Percentiles rank a stretch among this genome's conserved stretches.
These are phyloP conservation scores for Aphanomyces astaci DNA, from an alignment of 352 stramenopile species.

Conservation along the genomic window DNA sequence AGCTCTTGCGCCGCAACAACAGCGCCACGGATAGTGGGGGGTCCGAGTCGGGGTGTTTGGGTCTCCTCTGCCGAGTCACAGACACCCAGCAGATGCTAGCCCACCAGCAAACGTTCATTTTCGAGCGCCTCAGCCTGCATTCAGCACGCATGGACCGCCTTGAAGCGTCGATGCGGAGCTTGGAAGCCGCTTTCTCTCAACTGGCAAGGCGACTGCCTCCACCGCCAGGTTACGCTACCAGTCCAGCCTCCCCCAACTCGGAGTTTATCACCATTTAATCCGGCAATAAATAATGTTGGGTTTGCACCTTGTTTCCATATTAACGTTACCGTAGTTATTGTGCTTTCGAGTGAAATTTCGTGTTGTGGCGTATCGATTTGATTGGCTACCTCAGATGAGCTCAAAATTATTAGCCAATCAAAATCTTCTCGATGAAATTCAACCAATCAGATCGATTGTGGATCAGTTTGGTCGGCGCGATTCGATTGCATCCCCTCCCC, in stretches of 20 bases:
- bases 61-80: constrained; percentile 55
- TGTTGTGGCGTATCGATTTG: too few species aligned
- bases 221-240: not conserved
- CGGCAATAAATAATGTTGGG: too few species aligned
- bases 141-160: constrained; percentile 3
- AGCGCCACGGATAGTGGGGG: too few species aligned
- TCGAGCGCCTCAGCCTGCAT: constrained; percentile 6
- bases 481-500: too few species aligned
- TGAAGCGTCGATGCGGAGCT: not conserved
- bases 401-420: too few species aligned
- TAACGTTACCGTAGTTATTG: too few species aligned
- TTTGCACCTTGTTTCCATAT: too few species aligned
- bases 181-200: not conserved
- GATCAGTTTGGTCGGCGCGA: too few species aligned
- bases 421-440: too few species aligned
- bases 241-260: not conserved
- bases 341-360: too few species aligned
- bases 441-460: too few species aligned
- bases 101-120: constrained; percentile 32
- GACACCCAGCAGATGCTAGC: constrained; percentile 58
- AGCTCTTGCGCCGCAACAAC: constrained; percentile 20
- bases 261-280: constrained; percentile 19
- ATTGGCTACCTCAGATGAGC: too few species aligned
- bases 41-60: constrained; percentile 31
- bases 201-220: not conserved